These are phyloP conservation scores for Xylaria digitata DNA, from an alignment of 2,329 filamentous ascomycete genomes.

Conservation along the genomic window DNA sequence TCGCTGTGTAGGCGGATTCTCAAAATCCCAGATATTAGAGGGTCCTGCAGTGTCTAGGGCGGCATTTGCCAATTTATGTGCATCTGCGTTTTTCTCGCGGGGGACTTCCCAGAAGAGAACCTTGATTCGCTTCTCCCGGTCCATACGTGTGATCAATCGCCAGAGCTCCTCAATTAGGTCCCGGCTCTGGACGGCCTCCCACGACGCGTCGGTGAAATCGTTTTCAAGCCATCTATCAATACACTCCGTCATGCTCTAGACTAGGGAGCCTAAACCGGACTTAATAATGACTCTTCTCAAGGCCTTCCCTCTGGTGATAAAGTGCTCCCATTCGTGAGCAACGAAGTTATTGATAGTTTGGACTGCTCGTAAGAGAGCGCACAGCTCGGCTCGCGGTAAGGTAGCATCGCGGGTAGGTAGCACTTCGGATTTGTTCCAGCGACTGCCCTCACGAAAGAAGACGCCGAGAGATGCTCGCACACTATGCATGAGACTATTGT, in stretches of 20 bases:
- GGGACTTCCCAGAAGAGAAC: constrained; percentile 2
- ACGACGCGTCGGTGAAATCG: not conserved
- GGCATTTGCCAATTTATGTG: not conserved
- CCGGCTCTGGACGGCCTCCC: not conserved
- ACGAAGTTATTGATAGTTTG: not conserved
- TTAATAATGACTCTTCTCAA: not conserved
- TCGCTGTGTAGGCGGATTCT: not conserved
- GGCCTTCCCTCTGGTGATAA: not conserved
- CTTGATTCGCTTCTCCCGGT: not conserved
- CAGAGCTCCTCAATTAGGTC: not conserved
- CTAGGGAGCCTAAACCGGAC: not conserved
- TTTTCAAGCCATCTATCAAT: not conserved
- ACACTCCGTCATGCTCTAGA: constrained; percentile 5
- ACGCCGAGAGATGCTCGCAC: not conserved
- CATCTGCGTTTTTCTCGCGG: not conserved
- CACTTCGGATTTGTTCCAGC: not conserved
- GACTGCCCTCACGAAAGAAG: not conserved
- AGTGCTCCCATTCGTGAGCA: not conserved
- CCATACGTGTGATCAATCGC: not conserved
- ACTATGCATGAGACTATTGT: not conserved
- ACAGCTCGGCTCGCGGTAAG: not conserved
- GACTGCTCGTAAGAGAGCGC: not conserved
- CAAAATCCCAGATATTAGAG: no score
- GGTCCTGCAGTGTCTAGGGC: not conserved
- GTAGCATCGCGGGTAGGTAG: not conserved